phyloP scores from a whole-genome alignment of 1,284 basidiomycete genomes.

The Sporisorium reilianum region DNA sequence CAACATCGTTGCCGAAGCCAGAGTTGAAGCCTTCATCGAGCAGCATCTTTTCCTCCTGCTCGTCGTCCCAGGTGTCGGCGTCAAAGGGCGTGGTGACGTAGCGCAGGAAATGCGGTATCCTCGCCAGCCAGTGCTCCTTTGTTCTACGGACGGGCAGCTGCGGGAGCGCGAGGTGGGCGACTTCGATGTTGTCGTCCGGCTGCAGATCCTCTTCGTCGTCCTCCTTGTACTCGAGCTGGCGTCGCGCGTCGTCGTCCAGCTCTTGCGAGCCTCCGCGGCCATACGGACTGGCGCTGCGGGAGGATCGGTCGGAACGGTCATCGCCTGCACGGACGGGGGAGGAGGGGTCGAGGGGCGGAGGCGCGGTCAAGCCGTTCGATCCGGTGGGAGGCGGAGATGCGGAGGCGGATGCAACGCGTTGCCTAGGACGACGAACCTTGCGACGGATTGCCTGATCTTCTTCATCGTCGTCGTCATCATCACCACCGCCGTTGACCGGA shows the following conservation, averaged over 20 bases:
- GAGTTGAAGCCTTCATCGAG: constrained; percentile 73
- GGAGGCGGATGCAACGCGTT: constrained; percentile 39
- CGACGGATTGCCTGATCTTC: constrained; percentile 39
- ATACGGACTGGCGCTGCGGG: constrained; percentile 40
- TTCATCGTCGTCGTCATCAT: constrained; percentile 44
- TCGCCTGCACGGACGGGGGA: constrained; percentile 24
- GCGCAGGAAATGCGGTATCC: constrained; percentile 66
- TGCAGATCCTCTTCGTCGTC: constrained; percentile 70
- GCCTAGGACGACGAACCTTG: constrained; percentile 41
- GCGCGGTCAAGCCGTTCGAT: constrained; percentile 25
- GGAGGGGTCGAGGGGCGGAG: constrained; percentile 29
- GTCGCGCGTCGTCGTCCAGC: constrained; percentile 42
- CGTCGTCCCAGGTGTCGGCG: constrained; percentile 54
- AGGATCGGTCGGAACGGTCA: constrained; percentile 29
- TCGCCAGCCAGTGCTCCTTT: constrained; percentile 63
- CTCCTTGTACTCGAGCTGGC: constrained; percentile 70
- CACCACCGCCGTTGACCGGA: constrained; percentile 2
- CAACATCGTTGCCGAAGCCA: constrained; percentile 67
- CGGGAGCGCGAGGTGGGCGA: constrained; percentile 56
- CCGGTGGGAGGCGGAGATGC: constrained; percentile 39
- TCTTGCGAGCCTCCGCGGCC: constrained; percentile 40
- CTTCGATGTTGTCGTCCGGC: constrained; percentile 76
- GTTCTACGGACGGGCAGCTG: constrained; percentile 61
- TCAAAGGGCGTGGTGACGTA: constrained; percentile 60
- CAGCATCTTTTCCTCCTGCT: constrained; percentile 56